phyloP scores from a whole-genome alignment of 1,284 basidiomycete species.

The Tylopilus orsonianus region DNA sequence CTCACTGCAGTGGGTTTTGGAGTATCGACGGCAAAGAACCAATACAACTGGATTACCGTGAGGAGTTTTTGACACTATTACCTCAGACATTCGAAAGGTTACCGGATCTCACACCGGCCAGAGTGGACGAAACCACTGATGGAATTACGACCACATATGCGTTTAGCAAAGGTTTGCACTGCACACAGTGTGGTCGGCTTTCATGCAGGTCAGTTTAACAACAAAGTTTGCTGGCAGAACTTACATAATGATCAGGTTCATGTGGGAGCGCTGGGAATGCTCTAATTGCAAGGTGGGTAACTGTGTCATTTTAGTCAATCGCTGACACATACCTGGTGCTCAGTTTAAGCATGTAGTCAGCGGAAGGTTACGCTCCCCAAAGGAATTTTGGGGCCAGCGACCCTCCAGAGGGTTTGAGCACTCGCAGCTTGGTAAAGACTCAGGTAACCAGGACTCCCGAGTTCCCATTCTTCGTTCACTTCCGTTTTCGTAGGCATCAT shows the following conservation, averaged over 20 bases:
- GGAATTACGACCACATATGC: conserved; percentile 49
- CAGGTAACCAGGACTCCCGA: conserved; percentile 18
- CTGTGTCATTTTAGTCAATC: neutral
- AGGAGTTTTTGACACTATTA: conserved; percentile 44
- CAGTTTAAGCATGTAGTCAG: conserved; percentile 18
- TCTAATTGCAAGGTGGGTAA: conserved; percentile 40
- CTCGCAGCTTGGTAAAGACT: conserved; percentile 32
- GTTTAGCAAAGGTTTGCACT: conserved; percentile 71
- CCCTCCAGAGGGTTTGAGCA: conserved; percentile 29
- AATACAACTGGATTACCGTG: conserved; percentile 45
- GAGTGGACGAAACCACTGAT: conserved; percentile 20
- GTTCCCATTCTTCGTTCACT: neutral
- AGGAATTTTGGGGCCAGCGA: conserved; percentile 43
- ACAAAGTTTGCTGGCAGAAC: neutral
- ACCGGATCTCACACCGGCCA: conserved; percentile 36
- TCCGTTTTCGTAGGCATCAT: conserved; percentile 34
- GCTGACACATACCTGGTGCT: conserved; percentile 1
- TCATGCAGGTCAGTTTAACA: conserved; percentile 57
- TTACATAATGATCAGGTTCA: conserved; percentile 44
- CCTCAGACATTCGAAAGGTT: conserved; percentile 28
- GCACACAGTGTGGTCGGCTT: conserved; percentile 62
- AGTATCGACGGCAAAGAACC: conserved; percentile 29
- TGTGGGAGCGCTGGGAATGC: conserved; percentile 76
- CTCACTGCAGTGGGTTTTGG: conserved; percentile 60
- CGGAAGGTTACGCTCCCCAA: conserved; percentile 31